These are phyloP conservation scores for Sporothrix humicola DNA, from an alignment of 2,329 filamentous ascomycete species.

Conservation along the genomic window DNA sequence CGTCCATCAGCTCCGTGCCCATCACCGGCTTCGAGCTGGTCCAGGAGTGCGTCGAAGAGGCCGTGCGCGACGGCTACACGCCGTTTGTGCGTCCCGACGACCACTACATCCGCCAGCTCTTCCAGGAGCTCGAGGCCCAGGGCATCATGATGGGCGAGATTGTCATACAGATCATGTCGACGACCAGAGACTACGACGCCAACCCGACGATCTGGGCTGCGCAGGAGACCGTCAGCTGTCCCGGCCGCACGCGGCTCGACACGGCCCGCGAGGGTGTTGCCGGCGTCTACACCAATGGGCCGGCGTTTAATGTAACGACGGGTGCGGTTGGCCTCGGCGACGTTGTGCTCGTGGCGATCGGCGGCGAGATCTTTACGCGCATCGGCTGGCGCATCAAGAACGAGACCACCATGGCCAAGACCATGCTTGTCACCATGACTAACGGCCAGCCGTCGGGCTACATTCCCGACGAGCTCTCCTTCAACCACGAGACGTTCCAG, in stretches of 20 bases:
- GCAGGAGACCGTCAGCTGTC: neutral
- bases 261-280: neutral
- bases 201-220: neutral
- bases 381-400: constrained; percentile 25
- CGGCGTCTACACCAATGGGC: neutral
- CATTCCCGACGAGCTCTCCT: constrained; percentile 5
- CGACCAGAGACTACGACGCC: neutral
- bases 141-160: constrained; percentile 22
- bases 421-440: constrained; percentile 7
- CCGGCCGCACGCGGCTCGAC: neutral
- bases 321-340: constrained; percentile 9
- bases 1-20: constrained; percentile 15
- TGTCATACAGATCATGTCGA: constrained; percentile 17
- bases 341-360: neutral
- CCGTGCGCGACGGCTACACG: constrained; percentile 12
- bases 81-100: constrained; percentile 9
- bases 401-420: constrained; percentile 18
- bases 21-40: neutral
- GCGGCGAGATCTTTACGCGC: constrained; percentile 20
- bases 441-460: constrained; percentile 7
- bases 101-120: constrained; percentile 5
- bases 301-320: neutral
- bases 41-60: constrained; percentile 7
- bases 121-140: neutral
- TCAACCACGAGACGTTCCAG: constrained; percentile 17